Evolutionary conservation across 2,329 filamentous ascomycete genomes (phyloP), one percentile per base, ranked within the genome.

Genomic region (Diaporthe sp.): DNA sequence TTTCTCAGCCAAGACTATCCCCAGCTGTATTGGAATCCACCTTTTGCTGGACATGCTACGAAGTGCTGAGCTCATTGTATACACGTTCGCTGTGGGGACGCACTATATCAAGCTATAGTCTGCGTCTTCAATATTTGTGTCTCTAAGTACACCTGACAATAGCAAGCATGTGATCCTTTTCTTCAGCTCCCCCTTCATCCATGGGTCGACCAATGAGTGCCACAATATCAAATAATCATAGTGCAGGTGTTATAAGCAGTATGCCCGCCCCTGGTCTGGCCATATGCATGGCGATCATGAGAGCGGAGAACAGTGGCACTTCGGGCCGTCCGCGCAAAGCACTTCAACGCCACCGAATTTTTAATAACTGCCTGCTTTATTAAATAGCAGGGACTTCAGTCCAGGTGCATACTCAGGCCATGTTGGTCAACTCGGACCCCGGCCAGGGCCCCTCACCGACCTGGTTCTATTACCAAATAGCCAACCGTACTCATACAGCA

Each of bases 301-400:
- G n/a, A 68, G 62, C 62, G 62, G 46, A 68, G 62, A 68, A 37
- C 19, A 34, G 17, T 53, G 62, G 62, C 62, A 51, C 46, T 51
- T 53, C 62, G 62, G 62, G 62, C 62, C 62, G 62, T 53, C 46
- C n/a, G 31, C 62, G 44, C 62, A 67, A 17, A 67, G 22, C 28
- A 37, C 28, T 49, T 19, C 12, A 67, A 10, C 19, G 44, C 62
- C 44, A 51, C 28, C 10, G 28, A 39, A 25, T 28, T n/a, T 53
- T 51, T 39, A 17, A 25, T 25, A 17, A 39, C 3, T 39, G 22
- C 31, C 19, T 51, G 31, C 22, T 51, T 15, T 37, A n/a, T 25
- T 22, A 37, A 39, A 39, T 13, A 25, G 62, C 42, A 51, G 19
- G 42, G 28, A 22, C 44, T 31, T 37, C 17, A 37, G 37, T 67